Base-by-base conservation (phyloP, 257 asterid genomes). In the Capsicum chinense region DNA sequence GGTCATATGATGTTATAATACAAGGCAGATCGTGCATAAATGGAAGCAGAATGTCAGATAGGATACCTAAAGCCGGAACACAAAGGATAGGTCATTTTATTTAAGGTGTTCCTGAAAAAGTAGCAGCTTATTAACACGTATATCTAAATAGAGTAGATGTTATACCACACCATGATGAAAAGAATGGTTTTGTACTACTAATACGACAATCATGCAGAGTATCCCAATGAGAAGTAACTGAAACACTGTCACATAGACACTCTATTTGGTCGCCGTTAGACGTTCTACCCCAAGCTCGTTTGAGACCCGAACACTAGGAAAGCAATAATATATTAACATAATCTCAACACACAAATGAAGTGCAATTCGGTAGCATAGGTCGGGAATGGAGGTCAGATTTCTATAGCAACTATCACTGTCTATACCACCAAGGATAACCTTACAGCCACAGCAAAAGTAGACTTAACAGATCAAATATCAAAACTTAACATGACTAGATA, bases 11-110 rank as follows among this genome's bases (percentile, higher is more conserved):
- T 17, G 9, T 39, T 39, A 16, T 70, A 39, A 70, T 42, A 56
- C 33, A 42, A 17, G 56, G 56, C 35, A 42, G 56, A 70, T 16
- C 50, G 42, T 0, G 37, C n/a, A 80, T 80, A 42, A 7, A n/a
- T 6, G 60, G 73, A n/a, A 71, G 56, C 35, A 83, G 67, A 42
- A 54, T 56, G 54, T 15, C 15, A 59, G 39, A 35, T 63, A 42
- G 66, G 84, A 85, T 90, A 97, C 99, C 99, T 97, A 98, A 88
- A 97, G 91, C 85, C 99, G 92, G 90, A 97, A 97, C 86, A 97
- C 98, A 83, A 97, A 97, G 84, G 99, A 97, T 87, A 92, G 92
- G 87, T 95, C 99, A 90, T 95, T 94, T 90, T 97, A 98, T 86
- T 95, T 95, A 87, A 97, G 93, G 88, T 97, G 99, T 85, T 95